Base-by-base conservation (phyloP, 345 rosid genomes). In the Citrus cavaleriei region DNA sequence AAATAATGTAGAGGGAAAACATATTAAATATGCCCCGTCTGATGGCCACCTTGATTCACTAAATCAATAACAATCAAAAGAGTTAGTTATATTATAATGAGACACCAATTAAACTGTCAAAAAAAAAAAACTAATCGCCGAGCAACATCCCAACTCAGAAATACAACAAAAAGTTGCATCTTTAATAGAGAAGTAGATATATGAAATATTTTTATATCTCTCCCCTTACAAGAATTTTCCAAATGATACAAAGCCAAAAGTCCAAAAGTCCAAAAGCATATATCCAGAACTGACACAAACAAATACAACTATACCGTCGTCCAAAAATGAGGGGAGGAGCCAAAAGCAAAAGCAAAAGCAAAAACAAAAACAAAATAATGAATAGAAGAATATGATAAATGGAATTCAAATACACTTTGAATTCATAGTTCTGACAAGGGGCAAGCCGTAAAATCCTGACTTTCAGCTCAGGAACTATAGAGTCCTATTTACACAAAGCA, bases 401-500 rank as follows among this genome's bases (percentile, higher is more conserved):
- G 78, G 84, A 84, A 61, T 72, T 81, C 80, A 68, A 84, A 81
- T 18, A 51, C 72, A 78, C 62, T 62, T 72, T 27, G 81, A 72
- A 78, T 74, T 82, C 81, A 66, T 58, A 1, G 66, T 85, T 77
- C 61, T 74, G 30, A 73, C 58, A 54, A 21, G 7, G 64, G 74
- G 38, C 76, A 54, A 46, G 57, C 79, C 24, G 63, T 70, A 75
- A 68, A 62, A 80, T 75, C 70, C 82, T 68, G 73, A 80, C 34
- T 63, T 78, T 38, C 60, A 70, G 37, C 75, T 38, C 60, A 70
- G 49, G 74, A 79, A 77, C 68, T 79, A 68, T 51, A 38, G 68
- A 49, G 64, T 82, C 78, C 80, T 82, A 84, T 84, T 42, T 81
- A 81, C 84, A 84, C 59, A 70, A 77, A 57, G 73, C 40, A 51